phyloP scores from a whole-genome alignment of 1,139 yeast genomes.

The Yamadazyma blattariae region DNA sequence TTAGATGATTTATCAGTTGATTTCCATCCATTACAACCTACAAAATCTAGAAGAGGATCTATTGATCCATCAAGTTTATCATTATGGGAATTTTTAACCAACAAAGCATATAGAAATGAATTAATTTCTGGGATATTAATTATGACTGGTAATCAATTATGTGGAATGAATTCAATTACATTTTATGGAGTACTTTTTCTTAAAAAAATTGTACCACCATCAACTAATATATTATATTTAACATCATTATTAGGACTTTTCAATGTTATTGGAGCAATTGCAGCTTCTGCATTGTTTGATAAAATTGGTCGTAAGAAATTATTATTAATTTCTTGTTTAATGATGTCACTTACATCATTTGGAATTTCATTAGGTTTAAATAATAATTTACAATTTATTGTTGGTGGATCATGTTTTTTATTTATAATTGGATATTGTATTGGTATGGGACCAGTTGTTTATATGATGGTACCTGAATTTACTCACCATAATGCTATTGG shows the following conservation, averaged over 20 bases:
- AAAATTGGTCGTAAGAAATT: constrained; percentile 69
- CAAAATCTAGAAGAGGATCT: constrained; percentile 21
- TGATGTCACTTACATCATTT: constrained; percentile 63
- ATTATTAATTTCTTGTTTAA: constrained; percentile 53
- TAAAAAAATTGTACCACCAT: constrained; percentile 21
- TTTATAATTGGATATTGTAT: constrained; percentile 80
- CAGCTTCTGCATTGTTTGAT: constrained; percentile 36
- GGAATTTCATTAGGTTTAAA: constrained; percentile 64
- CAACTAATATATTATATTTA: constrained; percentile 24
- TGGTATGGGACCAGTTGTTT: constrained; percentile 92
- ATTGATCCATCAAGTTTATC: constrained; percentile 28
- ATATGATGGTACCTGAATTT: constrained; percentile 76
- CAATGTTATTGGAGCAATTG: constrained; percentile 27
- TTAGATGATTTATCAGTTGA: constrained; percentile 11
- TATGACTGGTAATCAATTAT: constrained; percentile 40
- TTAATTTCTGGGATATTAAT: constrained; percentile 28
- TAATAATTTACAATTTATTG: constrained; percentile 37
- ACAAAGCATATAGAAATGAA: constrained; percentile 22
- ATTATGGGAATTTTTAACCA: constrained; percentile 22
- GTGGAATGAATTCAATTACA: constrained; percentile 42
- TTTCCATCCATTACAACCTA: constrained; percentile 6
- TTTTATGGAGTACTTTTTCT: constrained; percentile 38
- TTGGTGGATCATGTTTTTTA: constrained; percentile 59
- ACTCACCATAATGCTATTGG: constrained; percentile 72
- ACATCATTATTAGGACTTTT: constrained; percentile 31